A percentile compares a stretch with the other conserved stretches of the same genome.
Conservation (phyloP, 1,284 basidiomycete species). For the Pseudozyma thailandica region DNA sequence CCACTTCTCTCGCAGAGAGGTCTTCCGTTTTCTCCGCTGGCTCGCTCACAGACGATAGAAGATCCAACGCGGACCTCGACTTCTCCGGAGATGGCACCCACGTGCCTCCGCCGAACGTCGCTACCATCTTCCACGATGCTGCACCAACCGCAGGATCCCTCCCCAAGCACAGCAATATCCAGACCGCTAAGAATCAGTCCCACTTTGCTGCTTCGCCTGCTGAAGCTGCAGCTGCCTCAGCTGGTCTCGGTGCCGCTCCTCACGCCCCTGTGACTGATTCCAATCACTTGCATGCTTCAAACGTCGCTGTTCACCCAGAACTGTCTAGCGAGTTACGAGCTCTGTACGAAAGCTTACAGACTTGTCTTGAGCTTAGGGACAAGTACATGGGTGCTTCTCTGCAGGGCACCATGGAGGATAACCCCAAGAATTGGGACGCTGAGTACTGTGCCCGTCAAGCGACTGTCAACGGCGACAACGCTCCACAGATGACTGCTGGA, state of each 20-base stretch:
- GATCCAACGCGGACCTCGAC: constrained; percentile 44
- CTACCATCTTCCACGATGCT: constrained; percentile 35
- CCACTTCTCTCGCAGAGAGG: constrained; percentile 36
- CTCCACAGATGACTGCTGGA: constrained; percentile 2
- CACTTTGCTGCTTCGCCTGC: constrained; percentile 56
- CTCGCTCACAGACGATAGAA: constrained; percentile 35
- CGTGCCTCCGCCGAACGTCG: constrained; percentile 50
- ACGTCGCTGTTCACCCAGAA: constrained; percentile 45
- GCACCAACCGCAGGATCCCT: constrained; percentile 9
- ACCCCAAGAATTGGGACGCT: constrained; percentile 68
- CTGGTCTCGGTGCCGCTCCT: constrained; percentile 52
- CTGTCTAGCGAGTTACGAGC: constrained; percentile 60
- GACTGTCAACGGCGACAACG: constrained; percentile 7
- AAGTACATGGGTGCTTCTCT: constrained; percentile 65
- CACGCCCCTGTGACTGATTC: constrained; percentile 19
- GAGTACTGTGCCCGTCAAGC: constrained; percentile 58
- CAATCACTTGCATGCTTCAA: constrained; percentile 23
- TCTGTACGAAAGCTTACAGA: constrained; percentile 60
- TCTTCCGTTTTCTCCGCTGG: constrained; percentile 37
- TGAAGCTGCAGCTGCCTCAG: constrained; percentile 54
- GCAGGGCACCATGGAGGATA: constrained; percentile 64
- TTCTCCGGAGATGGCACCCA: constrained; percentile 45
- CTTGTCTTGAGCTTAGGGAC: constrained; percentile 63
- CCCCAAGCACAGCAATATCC: constrained; percentile 23
- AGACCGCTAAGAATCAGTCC: constrained; percentile 15